These are phyloP conservation scores for Beauveria varroae DNA, from an alignment of 2,329 filamentous ascomycete species.

Conservation along the genomic window DNA sequence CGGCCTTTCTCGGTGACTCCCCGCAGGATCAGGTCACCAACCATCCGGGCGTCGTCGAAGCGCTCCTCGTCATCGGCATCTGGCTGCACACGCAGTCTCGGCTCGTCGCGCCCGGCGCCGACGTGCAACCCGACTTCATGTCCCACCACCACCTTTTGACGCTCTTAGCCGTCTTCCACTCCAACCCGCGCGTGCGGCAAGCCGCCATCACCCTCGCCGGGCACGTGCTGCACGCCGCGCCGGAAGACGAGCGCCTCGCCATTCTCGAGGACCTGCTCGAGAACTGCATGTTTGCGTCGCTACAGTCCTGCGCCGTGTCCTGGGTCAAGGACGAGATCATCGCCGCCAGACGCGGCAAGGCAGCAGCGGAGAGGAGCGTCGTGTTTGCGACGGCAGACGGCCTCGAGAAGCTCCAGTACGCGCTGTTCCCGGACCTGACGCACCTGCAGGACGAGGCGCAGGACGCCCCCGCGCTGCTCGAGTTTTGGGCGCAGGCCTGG, in stretches of 20 bases:
- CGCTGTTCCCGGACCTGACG: slow-evolving; percentile 51
- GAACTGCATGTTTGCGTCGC: slow-evolving; percentile 54
- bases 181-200: slow-evolving; percentile 45
- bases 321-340: slow-evolving; percentile 60
- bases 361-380: slow-evolving; percentile 21
- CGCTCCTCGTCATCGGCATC: slow-evolving; percentile 51
- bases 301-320: slow-evolving; percentile 55
- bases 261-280: slow-evolving; percentile 59
- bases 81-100: slow-evolving; percentile 48
- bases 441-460: slow-evolving; percentile 31
- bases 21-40: slow-evolving; percentile 40
- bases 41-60: slow-evolving; percentile 50
- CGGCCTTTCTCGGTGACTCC: slow-evolving; percentile 44
- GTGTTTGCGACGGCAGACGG: slow-evolving; percentile 47
- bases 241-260: slow-evolving; percentile 48
- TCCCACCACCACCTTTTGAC: slow-evolving; percentile 53
- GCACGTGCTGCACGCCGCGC: slow-evolving; percentile 48
- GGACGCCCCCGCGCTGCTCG: slow-evolving; percentile 34
- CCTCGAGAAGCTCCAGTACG: slow-evolving; percentile 53
- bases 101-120: slow-evolving; percentile 27
- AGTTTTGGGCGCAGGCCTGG: slow-evolving; percentile 45
- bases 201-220: slow-evolving; percentile 48
- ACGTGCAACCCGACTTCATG: slow-evolving; percentile 41
- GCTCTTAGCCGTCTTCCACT: slow-evolving; percentile 50
- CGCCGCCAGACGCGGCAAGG: slow-evolving; percentile 26